Percentiles rank a stretch among this genome's conserved stretches.
These are phyloP conservation scores for Fusarium sp. DNA, from an alignment of 2,329 filamentous ascomycete genomes.

Conservation along the genomic window DNA sequence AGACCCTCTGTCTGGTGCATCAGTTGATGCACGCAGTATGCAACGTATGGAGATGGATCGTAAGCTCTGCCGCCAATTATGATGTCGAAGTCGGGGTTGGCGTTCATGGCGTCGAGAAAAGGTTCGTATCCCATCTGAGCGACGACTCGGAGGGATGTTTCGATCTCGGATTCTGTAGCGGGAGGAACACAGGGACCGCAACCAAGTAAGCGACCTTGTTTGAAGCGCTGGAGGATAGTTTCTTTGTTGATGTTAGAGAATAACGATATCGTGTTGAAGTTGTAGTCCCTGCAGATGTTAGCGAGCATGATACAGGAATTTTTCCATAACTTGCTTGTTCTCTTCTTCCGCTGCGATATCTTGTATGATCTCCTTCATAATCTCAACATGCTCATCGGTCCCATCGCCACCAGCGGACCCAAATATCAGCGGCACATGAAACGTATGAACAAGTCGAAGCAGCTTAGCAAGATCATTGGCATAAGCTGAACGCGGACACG, in stretches of 20 bases:
- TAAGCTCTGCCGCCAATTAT: conserved; percentile 60
- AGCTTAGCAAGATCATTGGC: conserved; percentile 55
- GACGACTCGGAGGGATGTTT: conserved; percentile 51
- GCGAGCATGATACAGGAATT: fast-evolving
- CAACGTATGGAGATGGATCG: conserved; percentile 55
- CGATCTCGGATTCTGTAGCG: conserved; percentile 52
- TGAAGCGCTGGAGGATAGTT: conserved; percentile 45
- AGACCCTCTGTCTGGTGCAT: conserved; percentile 1
- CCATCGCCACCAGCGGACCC: conserved; percentile 61
- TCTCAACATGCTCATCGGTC: conserved; percentile 55
- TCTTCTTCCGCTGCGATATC: conserved; percentile 14
- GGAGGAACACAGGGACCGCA: conserved; percentile 56
- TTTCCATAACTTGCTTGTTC: background rate
- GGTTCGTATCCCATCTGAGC: conserved; percentile 61
- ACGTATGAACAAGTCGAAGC: conserved; percentile 48
- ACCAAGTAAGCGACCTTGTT: conserved; percentile 45
- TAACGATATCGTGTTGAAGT: conserved; percentile 51
- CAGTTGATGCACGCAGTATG: conserved; percentile 42
- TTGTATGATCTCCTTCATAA: conserved; percentile 53
- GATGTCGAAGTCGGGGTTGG: conserved; percentile 56
- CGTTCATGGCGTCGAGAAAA: conserved; percentile 55
- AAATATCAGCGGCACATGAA: conserved; percentile 55
- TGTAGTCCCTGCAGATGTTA: conserved; percentile 19
- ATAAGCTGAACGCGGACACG: conserved; percentile 54
- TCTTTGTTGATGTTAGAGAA: conserved; percentile 53